These are phyloP conservation scores for Coniochaeta prunicola DNA, from an alignment of 2,329 filamentous ascomycete species.

Conservation along the genomic window DNA sequence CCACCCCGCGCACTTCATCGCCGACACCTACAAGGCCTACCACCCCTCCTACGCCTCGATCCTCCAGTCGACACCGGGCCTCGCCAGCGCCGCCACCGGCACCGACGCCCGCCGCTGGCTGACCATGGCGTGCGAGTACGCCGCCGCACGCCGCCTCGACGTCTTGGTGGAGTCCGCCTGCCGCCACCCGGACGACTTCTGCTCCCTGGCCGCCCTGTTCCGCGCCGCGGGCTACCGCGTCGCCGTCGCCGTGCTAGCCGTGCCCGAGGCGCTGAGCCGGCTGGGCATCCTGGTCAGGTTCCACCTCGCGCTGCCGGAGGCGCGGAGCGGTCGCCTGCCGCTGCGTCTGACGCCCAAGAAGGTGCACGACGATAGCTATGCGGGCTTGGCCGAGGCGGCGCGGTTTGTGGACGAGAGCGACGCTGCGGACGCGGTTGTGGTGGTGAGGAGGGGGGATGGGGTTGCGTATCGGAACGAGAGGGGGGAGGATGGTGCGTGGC, in stretches of 20 bases:
- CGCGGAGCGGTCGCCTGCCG: conserved; percentile 25
- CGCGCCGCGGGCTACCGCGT: conserved; percentile 26
- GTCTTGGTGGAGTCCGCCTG: conserved; percentile 38
- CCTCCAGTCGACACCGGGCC: conserved; percentile 16
- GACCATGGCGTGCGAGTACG: conserved; percentile 26
- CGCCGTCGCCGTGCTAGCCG: conserved; percentile 33
- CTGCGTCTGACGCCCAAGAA: conserved; percentile 31
- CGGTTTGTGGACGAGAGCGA: conserved; percentile 25
- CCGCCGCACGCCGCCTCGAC: conserved; percentile 21
- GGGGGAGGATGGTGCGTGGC: neutral
- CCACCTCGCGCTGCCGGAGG: conserved; percentile 26
- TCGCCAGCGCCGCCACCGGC: conserved; percentile 30
- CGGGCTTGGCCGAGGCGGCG: conserved; percentile 28
- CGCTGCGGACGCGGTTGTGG: conserved; percentile 26
- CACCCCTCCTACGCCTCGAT: conserved; percentile 33
- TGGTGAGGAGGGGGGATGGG: conserved; percentile 29
- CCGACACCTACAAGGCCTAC: conserved; percentile 41
- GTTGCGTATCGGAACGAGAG: conserved; percentile 20
- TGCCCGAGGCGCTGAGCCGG: conserved; percentile 31
- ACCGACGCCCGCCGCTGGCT: conserved; percentile 38
- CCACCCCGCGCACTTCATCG: conserved; percentile 32
- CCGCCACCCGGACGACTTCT: conserved; percentile 34
- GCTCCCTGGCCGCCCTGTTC: conserved; percentile 26
- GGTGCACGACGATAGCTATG: conserved; percentile 39
- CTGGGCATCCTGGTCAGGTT: conserved; percentile 34